Base-by-base conservation (phyloP, 192 early-diverging fungal species). In the Lobosporangium transversale region DNA sequence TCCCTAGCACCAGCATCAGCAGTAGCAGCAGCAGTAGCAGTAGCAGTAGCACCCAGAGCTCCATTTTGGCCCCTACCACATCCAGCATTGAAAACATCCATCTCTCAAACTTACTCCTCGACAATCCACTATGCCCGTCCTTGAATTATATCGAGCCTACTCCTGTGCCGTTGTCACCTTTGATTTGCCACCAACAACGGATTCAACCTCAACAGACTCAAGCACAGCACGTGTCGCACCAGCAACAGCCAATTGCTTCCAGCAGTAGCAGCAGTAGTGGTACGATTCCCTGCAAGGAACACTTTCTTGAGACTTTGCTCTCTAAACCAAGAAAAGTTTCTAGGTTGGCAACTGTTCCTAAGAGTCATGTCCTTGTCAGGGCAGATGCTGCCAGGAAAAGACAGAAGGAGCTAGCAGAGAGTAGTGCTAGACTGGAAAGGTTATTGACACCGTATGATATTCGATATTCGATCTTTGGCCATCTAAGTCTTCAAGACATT, bases 391-490 rank as follows among this genome's bases (percentile, higher is more conserved):
- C n/a, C n/a, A n/a, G n/a, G n/a, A n/a, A n/a, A n/a, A n/a, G n/a
- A n/a, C n/a, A n/a, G 24, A 5, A 26, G 24, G 23, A 50, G 21
- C 48, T 23, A 18, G 23, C 1, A 8, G 60, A 50, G 29, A 44
- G 27, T 6, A 23, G 27, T 20, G 48, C 47, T 14, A 37, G 29
- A 17, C 44, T 74, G 11, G 71, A 75, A 35, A 40, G 36, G 10
- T 43, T 75, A 14, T 49, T 75, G 21, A 26, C 66, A 18, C 71
- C 71, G 3, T 75, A 75, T 24, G 71, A 75, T 31, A 75, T 75
- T 23, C 71, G 71, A 3, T 66, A 66, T 45, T 75, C 71, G 31
- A 75, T 75, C 63, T 75, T 75, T 66, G 63, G 71, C 26, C 56
- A 61, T 8, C 26, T 75, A 15, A 61, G 56, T 2, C 71, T 75